Evolutionary conservation across 1,284 basidiomycete species (phyloP), one percentile per base, ranked within the genome.

Genomic region (Naganishia cerealis): DNA sequence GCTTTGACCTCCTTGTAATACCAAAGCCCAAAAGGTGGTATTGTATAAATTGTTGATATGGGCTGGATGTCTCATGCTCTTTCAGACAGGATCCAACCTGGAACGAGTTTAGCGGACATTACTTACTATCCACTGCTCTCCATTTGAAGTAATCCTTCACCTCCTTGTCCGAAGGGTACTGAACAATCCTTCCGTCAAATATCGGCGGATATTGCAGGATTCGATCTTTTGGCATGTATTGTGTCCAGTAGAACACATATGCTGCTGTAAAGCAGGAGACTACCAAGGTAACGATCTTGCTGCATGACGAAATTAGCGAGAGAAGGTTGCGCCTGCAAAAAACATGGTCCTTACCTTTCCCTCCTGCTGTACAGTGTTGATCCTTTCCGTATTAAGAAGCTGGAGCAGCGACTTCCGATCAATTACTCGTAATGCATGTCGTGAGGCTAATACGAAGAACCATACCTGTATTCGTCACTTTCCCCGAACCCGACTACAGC

Each of bases 41-140:
- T 99, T 99, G 83, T 99, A 95, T 26, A 99, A 83, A 77, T 98
- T 99, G 79, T 99, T 99, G 79, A 99, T 91, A 78, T 99, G 96
- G 0, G 96, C 94, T 96, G 75, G 7, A 69, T 61, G 68, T 33
- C 66, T 56, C 43, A 38, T 18, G 24, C 15, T 50, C 46, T 39
- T 36, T 67, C 36, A 59, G 58, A 9, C 3, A 50, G 9, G 8
- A 24, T 13, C 7, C 46, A 10, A n/a, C 21, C 21, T 50, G 8
- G 15, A 29, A 36, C 39, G 24, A 65, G 21, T 42, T 24, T 39
- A 55, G 48, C 46, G 18, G 36, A 52, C 2, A 15, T 15, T 10
- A 84, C 91, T 75, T 76, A 94, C 93, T 95, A 79, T 98, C 95
- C 0, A 89, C 91, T 77, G 97, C 95, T 72, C 95, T 83, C 94